phyloP scores from a whole-genome alignment of 2,329 filamentous ascomycete species.

The Trichoderma arundinaceum region DNA sequence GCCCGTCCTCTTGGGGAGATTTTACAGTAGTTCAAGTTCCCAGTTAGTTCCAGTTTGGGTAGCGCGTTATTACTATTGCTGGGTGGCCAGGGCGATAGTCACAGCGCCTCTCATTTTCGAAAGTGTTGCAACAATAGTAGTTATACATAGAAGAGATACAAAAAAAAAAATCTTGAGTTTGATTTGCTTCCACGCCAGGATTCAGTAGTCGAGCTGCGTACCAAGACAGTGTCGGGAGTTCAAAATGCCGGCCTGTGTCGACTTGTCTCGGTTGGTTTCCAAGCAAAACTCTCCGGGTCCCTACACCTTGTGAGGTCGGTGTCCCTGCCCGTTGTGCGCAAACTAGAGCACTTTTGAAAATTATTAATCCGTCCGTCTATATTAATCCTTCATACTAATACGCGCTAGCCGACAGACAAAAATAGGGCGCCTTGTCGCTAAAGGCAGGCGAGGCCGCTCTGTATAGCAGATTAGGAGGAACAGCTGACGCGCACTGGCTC shows the following conservation, averaged over 20 bases:
- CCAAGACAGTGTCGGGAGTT: no score
- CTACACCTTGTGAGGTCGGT: no score
- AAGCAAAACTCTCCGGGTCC: neutral
- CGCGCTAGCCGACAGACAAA: neutral
- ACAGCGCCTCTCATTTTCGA: no score
- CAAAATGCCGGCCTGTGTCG: no score
- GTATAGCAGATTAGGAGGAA: no score
- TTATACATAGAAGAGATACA: neutral
- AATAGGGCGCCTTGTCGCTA: neutral
- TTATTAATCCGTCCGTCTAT: neutral
- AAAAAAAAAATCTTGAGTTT: neutral
- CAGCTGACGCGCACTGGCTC: no score
- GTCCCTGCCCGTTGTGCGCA: neutral
- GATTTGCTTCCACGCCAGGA: neutral
- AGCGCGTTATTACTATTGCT: constrained; percentile 4
- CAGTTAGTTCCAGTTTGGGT: constrained; percentile 6
- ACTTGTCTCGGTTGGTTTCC: neutral
- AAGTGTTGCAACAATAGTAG: neutral
- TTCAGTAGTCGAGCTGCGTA: neutral
- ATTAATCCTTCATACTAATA: neutral
- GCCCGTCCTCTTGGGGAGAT: neutral
- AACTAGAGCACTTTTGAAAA: neutral
- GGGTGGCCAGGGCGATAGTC: neutral
- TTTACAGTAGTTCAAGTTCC: neutral
- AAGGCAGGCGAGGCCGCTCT: neutral